Percentiles rank a stretch among this genome's conserved stretches.
Conservation (phyloP, 371 early-diverging fungal species). For the Mucor plumbeus region DNA sequence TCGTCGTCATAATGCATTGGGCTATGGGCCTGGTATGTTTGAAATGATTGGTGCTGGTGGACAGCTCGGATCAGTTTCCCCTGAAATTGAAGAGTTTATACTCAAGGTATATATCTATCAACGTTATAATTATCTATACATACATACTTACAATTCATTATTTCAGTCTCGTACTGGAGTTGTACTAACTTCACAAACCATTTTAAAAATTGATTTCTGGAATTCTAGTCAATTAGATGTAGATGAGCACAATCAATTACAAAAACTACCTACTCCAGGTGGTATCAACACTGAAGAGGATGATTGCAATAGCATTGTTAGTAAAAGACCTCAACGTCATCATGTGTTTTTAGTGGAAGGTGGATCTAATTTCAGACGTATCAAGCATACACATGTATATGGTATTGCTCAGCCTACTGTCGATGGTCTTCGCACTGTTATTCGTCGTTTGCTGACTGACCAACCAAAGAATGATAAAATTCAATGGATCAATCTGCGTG, state of each 20-base stretch:
- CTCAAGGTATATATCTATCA: slow-evolving; percentile 43
- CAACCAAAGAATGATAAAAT: slow-evolving; percentile 30
- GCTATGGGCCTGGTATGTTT: slow-evolving; percentile 34
- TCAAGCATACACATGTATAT: slow-evolving; percentile 42
- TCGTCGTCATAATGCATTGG: slow-evolving; percentile 15
- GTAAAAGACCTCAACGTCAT: slow-evolving; percentile 19
- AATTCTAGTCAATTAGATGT: slow-evolving; percentile 17
- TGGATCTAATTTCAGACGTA: slow-evolving; percentile 40
- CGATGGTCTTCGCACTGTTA: slow-evolving; percentile 55
- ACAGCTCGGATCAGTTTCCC: slow-evolving; percentile 29
- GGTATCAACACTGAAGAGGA: background rate
- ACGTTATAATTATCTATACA: background rate
- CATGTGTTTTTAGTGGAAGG: slow-evolving; percentile 32
- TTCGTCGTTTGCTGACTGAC: slow-evolving; percentile 24
- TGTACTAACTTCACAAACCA: slow-evolving; percentile 64
- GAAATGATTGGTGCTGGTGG: slow-evolving; percentile 23
- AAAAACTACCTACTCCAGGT: slow-evolving; percentile 26
- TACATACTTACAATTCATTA: background rate
- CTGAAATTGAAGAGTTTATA: slow-evolving; percentile 54
- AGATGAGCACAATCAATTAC: slow-evolving; percentile 27
- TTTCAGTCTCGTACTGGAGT: slow-evolving; percentile 54
- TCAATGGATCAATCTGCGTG: slow-evolving; percentile 70
- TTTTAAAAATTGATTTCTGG: slow-evolving; percentile 71
- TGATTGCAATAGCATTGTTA: background rate
- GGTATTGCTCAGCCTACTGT: slow-evolving; percentile 72